A percentile compares a stretch with the other conserved stretches of the same genome.
phyloP scores from a whole-genome alignment of 768 basidiomycete species.

The Tremella mesenterica region DNA sequence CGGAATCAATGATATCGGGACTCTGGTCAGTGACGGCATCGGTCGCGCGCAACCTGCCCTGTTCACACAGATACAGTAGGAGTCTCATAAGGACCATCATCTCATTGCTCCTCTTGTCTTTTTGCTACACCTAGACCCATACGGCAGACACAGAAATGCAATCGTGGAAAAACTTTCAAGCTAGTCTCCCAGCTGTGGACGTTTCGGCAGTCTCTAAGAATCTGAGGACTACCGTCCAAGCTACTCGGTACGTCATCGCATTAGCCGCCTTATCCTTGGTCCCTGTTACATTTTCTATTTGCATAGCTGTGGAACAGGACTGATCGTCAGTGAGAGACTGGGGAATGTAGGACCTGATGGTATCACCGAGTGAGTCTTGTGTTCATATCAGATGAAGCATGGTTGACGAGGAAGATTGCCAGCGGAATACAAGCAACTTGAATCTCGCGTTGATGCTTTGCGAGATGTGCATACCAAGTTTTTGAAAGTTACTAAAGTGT shows the following conservation, averaged over 20 bases:
- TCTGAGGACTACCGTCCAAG: slow-evolving; percentile 41
- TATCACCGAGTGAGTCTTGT: slow-evolving; percentile 74
- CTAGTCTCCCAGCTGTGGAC: slow-evolving; percentile 36
- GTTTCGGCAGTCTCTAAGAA: slow-evolving; percentile 35
- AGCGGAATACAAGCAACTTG: slow-evolving; percentile 90
- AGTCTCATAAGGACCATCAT: too few relatives aligned
- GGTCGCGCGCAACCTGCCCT: too few relatives aligned
- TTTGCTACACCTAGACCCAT: too few relatives aligned
- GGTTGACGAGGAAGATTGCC: slow-evolving; percentile 23
- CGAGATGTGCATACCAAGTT: slow-evolving; percentile 64
- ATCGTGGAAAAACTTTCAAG: slow-evolving; percentile 36
- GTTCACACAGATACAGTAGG: too few relatives aligned
- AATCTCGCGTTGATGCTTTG: slow-evolving; percentile 87
- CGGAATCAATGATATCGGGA: too few relatives aligned
- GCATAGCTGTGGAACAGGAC: too few relatives aligned
- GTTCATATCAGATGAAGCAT: not conserved
- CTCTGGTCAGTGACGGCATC: too few relatives aligned
- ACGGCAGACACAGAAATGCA: slow-evolving; percentile 33
- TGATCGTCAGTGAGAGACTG: slow-evolving; percentile 55
- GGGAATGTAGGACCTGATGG: slow-evolving; percentile 84
- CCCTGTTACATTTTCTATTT: too few relatives aligned
- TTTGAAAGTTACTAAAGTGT: slow-evolving; percentile 79
- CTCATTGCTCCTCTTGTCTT: too few relatives aligned
- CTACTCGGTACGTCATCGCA: slow-evolving; percentile 31
- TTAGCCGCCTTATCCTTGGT: too few relatives aligned